Evolutionary conservation across 441 rosid genomes (phyloP), one percentile per base, ranked within the genome.

Genomic region (Viola pubescens): DNA sequence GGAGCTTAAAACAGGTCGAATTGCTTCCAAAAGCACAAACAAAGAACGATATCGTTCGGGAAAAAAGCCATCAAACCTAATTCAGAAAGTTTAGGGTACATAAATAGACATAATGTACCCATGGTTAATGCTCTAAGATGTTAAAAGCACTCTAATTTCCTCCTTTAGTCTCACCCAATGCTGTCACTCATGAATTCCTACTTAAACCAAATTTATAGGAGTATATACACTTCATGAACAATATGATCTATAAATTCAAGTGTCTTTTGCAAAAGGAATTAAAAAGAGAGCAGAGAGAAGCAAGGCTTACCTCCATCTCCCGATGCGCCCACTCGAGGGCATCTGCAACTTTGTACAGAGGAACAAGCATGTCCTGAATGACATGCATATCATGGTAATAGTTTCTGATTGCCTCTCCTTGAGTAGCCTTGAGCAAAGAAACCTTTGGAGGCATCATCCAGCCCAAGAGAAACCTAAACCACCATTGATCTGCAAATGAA

Each of bases 361-460:
- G 99, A 68, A 90, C 90, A 67, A 90, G 97, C 96, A 94, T 83
- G 65, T 94, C 99, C 70, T 94, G 99, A 64, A 94, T 94, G 69
- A 94, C 95, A 68, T 94, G 99, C 80, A 71, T 90, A 58, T 94
- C 96, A 66, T 94, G 99, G 82, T 94, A 90, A 68, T 86, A 94
- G 84, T 94, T 86, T 60, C 99, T 81, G 64, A 94, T 81, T 55
- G 96, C 91, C 79, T 94, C 99, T 59, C 99, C 99, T 81, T 94
- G 99, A 54, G 96, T 94, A n/a, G 95, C 96, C 76, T 94, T 94
- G 53, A 90, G 99, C 75, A 94, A 79, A 44, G 99, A 90, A 55
- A 94, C 95, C 86, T 94, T 94, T 7, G 99, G 99, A 50, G 99
- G 99, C 99, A 90, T 94, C 80, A 88, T 4, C 99, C 99, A 94